phyloP scores from a whole-genome alignment of 2,329 filamentous ascomycete genomes.

The Cladophialophora psammophila region DNA sequence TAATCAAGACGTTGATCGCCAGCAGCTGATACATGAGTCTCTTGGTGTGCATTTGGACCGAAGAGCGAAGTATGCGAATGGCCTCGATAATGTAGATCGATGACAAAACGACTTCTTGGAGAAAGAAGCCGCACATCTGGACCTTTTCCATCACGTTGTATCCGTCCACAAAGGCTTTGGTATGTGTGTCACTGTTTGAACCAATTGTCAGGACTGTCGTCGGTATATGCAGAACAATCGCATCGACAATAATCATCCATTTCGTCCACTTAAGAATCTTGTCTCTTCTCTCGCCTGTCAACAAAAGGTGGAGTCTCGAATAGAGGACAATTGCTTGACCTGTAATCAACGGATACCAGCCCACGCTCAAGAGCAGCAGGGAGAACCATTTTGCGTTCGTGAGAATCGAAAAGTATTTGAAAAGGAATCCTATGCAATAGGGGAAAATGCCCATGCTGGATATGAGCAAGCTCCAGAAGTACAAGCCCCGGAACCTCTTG shows the following conservation, averaged over 20 bases:
- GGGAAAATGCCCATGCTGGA: slow-evolving; percentile 54
- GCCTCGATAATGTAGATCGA: slow-evolving; percentile 63
- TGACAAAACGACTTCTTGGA: slow-evolving; percentile 64
- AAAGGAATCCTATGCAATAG: slow-evolving; percentile 56
- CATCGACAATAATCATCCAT: slow-evolving; percentile 56
- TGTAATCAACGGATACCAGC: slow-evolving; percentile 58
- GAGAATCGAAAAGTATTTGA: slow-evolving; percentile 55
- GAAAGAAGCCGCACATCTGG: slow-evolving; percentile 63
- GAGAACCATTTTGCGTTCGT: slow-evolving; percentile 46
- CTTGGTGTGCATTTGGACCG: slow-evolving; percentile 52
- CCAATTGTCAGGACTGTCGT: slow-evolving; percentile 56
- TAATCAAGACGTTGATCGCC: slow-evolving; percentile 58
- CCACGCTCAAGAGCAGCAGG: slow-evolving; percentile 53
- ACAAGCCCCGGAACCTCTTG: slow-evolving; percentile 54
- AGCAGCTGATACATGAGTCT: slow-evolving; percentile 59
- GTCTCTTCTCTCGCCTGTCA: slow-evolving; percentile 46
- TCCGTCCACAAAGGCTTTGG: slow-evolving; percentile 44
- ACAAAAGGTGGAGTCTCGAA: slow-evolving; percentile 58
- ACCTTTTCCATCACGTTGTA: slow-evolving; percentile 62
- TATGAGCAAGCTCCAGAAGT: slow-evolving; percentile 60
- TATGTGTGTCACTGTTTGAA: slow-evolving; percentile 44
- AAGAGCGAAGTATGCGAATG: slow-evolving; percentile 57
- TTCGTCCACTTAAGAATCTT: slow-evolving; percentile 52
- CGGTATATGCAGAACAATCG: slow-evolving; percentile 54
- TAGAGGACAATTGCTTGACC: slow-evolving; percentile 59